These are phyloP conservation scores for Boletellus sp. DNA, from an alignment of 1,284 basidiomycete species.

Conservation along the genomic window DNA sequence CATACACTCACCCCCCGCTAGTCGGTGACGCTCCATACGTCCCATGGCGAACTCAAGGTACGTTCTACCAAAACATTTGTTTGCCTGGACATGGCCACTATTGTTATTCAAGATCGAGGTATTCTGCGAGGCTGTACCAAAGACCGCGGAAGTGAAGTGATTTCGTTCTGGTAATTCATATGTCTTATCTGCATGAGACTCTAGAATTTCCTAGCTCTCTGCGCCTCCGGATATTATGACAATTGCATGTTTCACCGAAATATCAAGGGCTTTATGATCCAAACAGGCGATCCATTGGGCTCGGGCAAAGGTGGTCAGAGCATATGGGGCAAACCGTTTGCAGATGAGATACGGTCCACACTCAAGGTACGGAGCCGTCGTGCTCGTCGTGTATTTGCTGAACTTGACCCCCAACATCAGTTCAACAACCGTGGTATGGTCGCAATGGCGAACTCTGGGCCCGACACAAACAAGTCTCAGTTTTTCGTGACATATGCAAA, in stretches of 20 bases:
- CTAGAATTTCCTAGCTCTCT: conserved; percentile 93
- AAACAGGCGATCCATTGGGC: conserved; percentile 85
- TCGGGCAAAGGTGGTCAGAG: conserved; percentile 81
- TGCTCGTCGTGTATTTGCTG: neutral
- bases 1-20: conserved; percentile 32
- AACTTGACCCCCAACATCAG: conserved; percentile 40
- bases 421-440: conserved; percentile 92
- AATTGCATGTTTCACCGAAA: conserved; percentile 88
- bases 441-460: conserved; percentile 96
- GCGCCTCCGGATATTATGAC: conserved; percentile 88
- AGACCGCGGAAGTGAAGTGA: conserved; percentile 79
- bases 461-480: conserved; percentile 91
- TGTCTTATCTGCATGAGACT: conserved; percentile 5
- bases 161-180: neutral
- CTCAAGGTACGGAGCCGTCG: conserved; percentile 65
- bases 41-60: conserved; percentile 93
- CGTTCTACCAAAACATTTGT: conserved; percentile 6
- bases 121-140: conserved; percentile 95
- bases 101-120: conserved; percentile 76
- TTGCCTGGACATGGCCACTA: neutral
- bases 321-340: conserved; percentile 83
- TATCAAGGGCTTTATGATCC: conserved; percentile 95
- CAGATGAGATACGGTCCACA: conserved; percentile 88
- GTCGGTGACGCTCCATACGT: conserved; percentile 95
- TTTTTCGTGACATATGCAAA: conserved; percentile 94